Conservation (phyloP, 2,329 filamentous ascomycete genomes). For the Eurotiales sp. region DNA sequence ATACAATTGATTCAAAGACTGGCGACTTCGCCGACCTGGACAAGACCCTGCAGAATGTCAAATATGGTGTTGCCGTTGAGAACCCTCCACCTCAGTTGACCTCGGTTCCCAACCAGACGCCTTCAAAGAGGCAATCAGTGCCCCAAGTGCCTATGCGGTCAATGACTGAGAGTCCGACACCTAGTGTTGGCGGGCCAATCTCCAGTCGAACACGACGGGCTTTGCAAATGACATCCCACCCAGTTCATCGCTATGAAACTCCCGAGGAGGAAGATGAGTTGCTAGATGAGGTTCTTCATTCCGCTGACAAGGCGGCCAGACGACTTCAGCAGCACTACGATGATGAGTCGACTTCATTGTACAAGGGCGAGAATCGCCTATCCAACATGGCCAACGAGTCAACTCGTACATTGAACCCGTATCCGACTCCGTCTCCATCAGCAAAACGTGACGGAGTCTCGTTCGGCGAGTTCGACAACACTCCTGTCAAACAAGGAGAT, state of each 20-base stretch:
- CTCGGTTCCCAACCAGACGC: constrained; percentile 25
- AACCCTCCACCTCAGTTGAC: constrained; percentile 36
- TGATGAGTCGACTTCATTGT: constrained; percentile 44
- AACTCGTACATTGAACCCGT: constrained; percentile 45
- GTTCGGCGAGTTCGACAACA: constrained; percentile 58
- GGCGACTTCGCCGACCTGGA: constrained; percentile 59
- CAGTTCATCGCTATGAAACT: constrained; percentile 82
- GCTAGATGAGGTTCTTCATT: constrained; percentile 79
- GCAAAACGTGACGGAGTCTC: constrained; percentile 74
- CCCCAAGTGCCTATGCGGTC: constrained; percentile 31
- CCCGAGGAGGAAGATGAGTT: constrained; percentile 96
- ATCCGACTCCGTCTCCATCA: constrained; percentile 72
- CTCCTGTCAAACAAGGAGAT: constrained; percentile 63
- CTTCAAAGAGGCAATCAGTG: constrained; percentile 38
- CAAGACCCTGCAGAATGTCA: constrained; percentile 57
- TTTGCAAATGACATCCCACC: constrained; percentile 65
- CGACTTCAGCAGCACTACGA: constrained; percentile 55
- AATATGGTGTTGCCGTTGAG: constrained; percentile 52
- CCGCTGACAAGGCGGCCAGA: constrained; percentile 70
- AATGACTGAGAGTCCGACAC: constrained; percentile 26
- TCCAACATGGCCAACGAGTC: constrained; percentile 25
- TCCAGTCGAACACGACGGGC: constrained; percentile 78
- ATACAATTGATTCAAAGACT: constrained; percentile 42
- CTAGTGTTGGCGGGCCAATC: constrained; percentile 49
- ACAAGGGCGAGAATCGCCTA: constrained; percentile 45